Conservation (phyloP, 1,139 yeast genomes). For the Candida sanyaensis region DNA sequence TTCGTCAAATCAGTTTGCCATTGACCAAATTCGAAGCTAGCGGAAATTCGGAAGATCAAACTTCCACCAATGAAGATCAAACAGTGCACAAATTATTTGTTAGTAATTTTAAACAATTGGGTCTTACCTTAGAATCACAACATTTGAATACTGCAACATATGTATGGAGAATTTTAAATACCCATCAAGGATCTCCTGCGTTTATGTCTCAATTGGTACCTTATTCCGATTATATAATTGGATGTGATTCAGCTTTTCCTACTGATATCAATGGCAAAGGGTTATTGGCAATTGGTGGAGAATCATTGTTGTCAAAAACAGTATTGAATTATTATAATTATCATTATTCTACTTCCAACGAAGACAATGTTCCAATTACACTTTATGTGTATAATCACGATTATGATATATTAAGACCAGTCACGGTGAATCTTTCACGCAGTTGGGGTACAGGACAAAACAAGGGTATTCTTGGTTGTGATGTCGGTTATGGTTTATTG, state of each 20-base stretch:
- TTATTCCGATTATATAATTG: constrained; percentile 85
- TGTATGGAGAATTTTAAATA: constrained; percentile 84
- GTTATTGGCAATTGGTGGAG: constrained; percentile 82
- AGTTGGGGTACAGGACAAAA: constrained; percentile 54
- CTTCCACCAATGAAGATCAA: constrained; percentile 7
- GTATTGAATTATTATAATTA: constrained; percentile 58
- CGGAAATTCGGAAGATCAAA: constrained; percentile 5
- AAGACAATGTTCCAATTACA: constrained; percentile 43
- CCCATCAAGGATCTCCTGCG: constrained; percentile 83
- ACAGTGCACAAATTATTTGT: constrained; percentile 19
- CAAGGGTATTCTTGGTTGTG: constrained; percentile 85
- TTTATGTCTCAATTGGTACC: constrained; percentile 81
- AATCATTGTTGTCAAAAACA: constrained; percentile 70
- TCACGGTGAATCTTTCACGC: constrained; percentile 59
- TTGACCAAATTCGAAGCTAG: constrained; percentile 25
- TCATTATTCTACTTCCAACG: constrained; percentile 37
- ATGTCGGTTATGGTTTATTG: constrained; percentile 88
- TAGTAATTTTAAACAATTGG: constrained; percentile 43
- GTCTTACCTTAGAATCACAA: constrained; percentile 73
- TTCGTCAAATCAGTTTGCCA: constrained; percentile 53
- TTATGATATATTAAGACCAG: constrained; percentile 83
- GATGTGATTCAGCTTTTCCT: constrained; percentile 63
- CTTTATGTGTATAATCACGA: constrained; percentile 89
- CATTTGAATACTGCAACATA: constrained; percentile 75
- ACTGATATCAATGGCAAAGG: constrained; percentile 57